These are phyloP conservation scores for Linderina pennispora DNA, from an alignment of 192 early-diverging fungal species.

Conservation along the genomic window DNA sequence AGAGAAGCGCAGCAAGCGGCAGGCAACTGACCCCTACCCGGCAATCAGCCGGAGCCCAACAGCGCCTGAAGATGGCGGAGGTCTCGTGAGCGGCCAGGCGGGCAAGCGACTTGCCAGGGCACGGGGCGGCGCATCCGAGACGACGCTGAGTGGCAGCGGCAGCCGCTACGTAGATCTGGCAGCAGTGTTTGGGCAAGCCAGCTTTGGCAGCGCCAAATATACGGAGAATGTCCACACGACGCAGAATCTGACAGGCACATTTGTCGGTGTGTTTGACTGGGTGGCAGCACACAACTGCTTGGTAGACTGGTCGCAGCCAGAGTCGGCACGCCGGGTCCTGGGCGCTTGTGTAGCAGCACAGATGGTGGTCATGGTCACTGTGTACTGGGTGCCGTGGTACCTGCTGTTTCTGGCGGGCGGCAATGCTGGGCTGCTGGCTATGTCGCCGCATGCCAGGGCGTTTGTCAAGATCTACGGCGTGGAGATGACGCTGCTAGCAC, in stretches of 20 bases:
- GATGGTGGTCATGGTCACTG: constrained; percentile 12
- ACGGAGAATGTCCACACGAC: constrained; percentile 44
- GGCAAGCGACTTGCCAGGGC: constrained; percentile 3
- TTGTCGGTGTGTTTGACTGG: constrained; percentile 35
- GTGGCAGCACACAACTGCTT: constrained; percentile 27
- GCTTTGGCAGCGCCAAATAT: constrained; percentile 44
- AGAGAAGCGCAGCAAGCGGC: background rate
- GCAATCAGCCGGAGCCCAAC: background rate
- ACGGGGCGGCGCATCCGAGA: constrained; percentile 1
- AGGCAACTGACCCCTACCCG: constrained; percentile 3
- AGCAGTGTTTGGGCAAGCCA: constrained; percentile 28
- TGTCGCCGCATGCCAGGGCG: constrained; percentile 43
- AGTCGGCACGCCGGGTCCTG: constrained; percentile 19
- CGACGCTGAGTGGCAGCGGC: background rate
- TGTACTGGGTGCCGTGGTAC: constrained; percentile 42
- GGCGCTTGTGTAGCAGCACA: constrained; percentile 23
- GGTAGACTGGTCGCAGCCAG: constrained; percentile 43
- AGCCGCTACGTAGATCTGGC: constrained; percentile 29
- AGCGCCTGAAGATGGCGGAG: background rate
- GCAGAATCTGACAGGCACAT: constrained; percentile 43
- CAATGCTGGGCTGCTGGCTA: constrained; percentile 25
- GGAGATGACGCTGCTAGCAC: constrained; percentile 21
- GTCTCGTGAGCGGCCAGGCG: background rate
- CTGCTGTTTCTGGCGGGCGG: constrained; percentile 32
- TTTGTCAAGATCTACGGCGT: constrained; percentile 36